Conservation (phyloP, 495 filamentous ascomycete genomes). For the Tuber aestivum region DNA sequence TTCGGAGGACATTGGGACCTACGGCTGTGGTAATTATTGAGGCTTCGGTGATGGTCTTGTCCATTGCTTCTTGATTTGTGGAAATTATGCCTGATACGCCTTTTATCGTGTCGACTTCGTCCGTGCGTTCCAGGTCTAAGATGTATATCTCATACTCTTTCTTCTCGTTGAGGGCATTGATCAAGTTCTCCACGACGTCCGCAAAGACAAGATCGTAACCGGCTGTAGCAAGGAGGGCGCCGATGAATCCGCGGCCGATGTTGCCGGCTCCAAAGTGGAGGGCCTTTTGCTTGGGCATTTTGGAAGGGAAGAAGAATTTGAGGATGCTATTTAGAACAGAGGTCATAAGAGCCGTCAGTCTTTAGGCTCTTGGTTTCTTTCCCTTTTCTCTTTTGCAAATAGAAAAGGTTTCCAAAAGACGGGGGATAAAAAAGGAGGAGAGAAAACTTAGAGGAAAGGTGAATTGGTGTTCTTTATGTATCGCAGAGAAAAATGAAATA, state of each 20-base stretch:
- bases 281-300: conserved; percentile 43
- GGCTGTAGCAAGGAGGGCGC: conserved; percentile 73
- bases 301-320: conserved; percentile 6
- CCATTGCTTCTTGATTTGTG: conserved; percentile 67
- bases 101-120: conserved; percentile 75
- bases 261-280: conserved; percentile 75
- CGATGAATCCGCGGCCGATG: conserved; percentile 64
- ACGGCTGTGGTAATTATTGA: conserved; percentile 94
- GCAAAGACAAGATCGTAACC: conserved; percentile 92
- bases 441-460: background rate
- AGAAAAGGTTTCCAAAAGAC: background rate
- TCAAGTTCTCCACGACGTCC: conserved; percentile 78
- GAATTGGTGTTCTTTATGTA: background rate
- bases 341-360: background rate
- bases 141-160: conserved; percentile 85
- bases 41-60: conserved; percentile 77
- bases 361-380: background rate
- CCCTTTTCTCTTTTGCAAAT: background rate
- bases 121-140: conserved; percentile 78
- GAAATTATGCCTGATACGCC: conserved; percentile 94
- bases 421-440: background rate
- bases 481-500: background rate
- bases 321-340: background rate
- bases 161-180: conserved; percentile 65
- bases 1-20: conserved; percentile 89